Evolutionary conservation across 1,284 basidiomycete species (phyloP).

Genomic region (Wolfiporia cocos): DNA sequence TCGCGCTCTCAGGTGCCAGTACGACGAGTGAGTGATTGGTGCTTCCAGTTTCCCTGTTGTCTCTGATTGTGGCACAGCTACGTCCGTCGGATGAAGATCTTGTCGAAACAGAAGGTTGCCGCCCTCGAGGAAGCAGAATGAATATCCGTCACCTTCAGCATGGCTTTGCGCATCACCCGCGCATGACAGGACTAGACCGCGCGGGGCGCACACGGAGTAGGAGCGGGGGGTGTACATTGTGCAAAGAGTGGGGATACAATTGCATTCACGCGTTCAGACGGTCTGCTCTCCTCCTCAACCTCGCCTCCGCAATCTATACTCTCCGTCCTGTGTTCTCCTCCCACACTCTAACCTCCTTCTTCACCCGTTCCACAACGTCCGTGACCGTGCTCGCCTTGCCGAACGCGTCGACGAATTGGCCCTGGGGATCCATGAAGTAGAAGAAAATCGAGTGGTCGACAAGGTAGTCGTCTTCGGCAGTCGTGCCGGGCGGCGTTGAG

Average conservation of each 20-base stretch:
- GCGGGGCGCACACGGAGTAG: neutral
- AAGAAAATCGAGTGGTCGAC: constrained; percentile 98
- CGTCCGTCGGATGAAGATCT: constrained; percentile 77
- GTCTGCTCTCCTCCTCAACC: neutral
- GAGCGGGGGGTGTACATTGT: neutral
- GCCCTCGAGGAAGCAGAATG: constrained; percentile 47
- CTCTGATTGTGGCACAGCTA: constrained; percentile 47
- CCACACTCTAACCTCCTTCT: constrained; percentile 55
- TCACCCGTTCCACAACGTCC: constrained; percentile 62
- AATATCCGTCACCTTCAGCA: constrained; percentile 1
- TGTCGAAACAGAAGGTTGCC: constrained; percentile 67
- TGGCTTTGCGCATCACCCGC: neutral
- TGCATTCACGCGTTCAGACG: neutral
- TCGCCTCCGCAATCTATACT: constrained; percentile 19
- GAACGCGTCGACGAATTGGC: constrained; percentile 95
- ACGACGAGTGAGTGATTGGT: constrained; percentile 70
- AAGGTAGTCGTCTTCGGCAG: constrained; percentile 87
- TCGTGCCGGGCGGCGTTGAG: constrained; percentile 89
- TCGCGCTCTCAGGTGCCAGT: constrained; percentile 64
- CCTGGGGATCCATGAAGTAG: constrained; percentile 96
- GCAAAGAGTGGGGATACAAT: neutral
- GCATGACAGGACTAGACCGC: no score
- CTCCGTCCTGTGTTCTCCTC: constrained; percentile 33
- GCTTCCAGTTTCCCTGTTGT: constrained; percentile 8
- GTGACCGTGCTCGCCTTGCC: constrained; percentile 76